A percentile compares a stretch with the other conserved stretches of the same genome.
Conservation (phyloP, 805 yeast species). For the Kregervanrija pseudodelftensis region DNA sequence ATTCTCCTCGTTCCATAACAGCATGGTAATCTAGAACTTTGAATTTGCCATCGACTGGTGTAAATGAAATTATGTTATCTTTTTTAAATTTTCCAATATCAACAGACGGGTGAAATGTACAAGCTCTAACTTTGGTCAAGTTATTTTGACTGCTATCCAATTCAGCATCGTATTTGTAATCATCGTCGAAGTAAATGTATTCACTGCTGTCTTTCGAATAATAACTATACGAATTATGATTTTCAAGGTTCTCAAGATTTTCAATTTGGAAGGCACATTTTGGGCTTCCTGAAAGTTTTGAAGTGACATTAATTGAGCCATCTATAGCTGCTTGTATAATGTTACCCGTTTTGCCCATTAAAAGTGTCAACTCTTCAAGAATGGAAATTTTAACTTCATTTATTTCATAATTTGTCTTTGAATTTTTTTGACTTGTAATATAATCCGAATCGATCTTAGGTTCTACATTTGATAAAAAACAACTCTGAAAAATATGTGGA, state of each 20-base stretch:
- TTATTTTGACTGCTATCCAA: not conserved
- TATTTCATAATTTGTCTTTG: conserved; percentile 67
- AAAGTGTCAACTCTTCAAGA: conserved; percentile 63
- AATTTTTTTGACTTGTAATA: conserved; percentile 29
- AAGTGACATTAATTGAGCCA: conserved; percentile 64
- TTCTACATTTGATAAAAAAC: not conserved
- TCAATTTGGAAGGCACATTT: conserved; percentile 1
- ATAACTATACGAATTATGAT: conserved; percentile 2
- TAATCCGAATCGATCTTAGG: conserved; percentile 1
- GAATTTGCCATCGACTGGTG: conserved; percentile 85
- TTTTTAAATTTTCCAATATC: conserved; percentile 60
- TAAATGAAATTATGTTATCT: conserved; percentile 58
- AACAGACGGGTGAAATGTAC: conserved; percentile 85
- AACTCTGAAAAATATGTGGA: not conserved
- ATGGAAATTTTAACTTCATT: conserved; percentile 77
- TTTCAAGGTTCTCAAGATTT: conserved; percentile 1
- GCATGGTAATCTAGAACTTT: conserved; percentile 71
- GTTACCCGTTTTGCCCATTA: conserved; percentile 59
- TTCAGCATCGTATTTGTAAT: not conserved
- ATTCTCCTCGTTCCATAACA: conserved; percentile 39
- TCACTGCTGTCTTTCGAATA: too few relatives aligned
- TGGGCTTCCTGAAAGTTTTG: conserved; percentile 78
- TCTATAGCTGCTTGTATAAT: conserved; percentile 65
- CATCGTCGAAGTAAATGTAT: conserved; percentile 10
- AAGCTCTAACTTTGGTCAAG: conserved; percentile 47